Conservation (phyloP, 2,329 filamentous ascomycete genomes). For the Colletotrichum incanum region DNA sequence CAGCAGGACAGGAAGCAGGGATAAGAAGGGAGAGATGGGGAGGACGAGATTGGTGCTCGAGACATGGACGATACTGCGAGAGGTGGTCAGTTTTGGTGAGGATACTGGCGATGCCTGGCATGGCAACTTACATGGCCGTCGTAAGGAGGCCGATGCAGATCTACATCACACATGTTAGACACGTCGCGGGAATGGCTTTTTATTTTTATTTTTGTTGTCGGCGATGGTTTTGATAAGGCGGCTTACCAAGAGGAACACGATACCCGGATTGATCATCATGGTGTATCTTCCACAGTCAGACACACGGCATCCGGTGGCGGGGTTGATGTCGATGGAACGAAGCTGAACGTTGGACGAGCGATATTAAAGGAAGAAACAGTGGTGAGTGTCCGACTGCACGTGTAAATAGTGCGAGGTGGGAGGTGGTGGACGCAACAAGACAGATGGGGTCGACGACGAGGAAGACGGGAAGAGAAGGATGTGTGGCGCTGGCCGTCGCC, state of each 20-base stretch:
- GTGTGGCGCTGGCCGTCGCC: conserved; percentile 33
- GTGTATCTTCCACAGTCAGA: neutral
- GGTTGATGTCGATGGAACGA: neutral
- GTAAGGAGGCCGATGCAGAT: conserved; percentile 50
- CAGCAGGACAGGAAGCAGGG: conserved; percentile 57
- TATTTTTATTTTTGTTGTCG: neutral
- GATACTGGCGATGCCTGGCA: neutral
- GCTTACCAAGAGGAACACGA: conserved; percentile 52
- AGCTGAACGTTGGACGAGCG: neutral
- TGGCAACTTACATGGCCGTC: conserved; percentile 50
- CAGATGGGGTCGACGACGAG: neutral
- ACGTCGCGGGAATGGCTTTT: neutral
- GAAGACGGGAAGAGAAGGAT: conserved; percentile 9
- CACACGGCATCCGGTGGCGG: neutral
- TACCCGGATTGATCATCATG: conserved; percentile 49
- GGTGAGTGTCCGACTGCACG: neutral
- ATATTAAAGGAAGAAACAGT: neutral
- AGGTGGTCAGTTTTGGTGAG: neutral
- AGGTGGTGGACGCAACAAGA: neutral
- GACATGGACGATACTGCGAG: conserved; percentile 57
- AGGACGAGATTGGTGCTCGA: conserved; percentile 58
- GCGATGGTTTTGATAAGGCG: neutral
- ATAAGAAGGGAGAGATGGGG: conserved; percentile 54
- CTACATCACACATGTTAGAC: conserved; percentile 41
- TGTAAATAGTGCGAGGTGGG: conserved; percentile 16